Evolutionary conservation across 805 yeast genomes (phyloP).

Genomic region (Helenozyma rhizophorensis): DNA sequence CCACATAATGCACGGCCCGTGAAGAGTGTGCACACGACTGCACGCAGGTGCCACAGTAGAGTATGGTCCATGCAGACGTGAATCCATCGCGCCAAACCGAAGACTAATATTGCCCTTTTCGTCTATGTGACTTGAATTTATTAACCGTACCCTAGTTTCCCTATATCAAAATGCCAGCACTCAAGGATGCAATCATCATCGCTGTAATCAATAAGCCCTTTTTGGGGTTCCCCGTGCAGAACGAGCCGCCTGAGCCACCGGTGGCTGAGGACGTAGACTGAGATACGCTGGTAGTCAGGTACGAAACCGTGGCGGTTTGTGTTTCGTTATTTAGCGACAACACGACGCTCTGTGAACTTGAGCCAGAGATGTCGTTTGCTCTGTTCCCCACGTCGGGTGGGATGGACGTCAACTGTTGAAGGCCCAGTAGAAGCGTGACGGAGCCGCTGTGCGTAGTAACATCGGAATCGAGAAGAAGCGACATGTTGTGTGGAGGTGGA

Average conservation of each 20-base stretch:
- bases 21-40: no score
- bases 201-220: background rate
- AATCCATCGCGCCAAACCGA: no score
- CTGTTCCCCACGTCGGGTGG: constrained; percentile 1
- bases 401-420: constrained; percentile 9
- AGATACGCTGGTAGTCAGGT: background rate
- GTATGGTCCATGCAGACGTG: no score
- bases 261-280: no score
- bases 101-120: no score
- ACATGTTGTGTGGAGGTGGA: constrained; percentile 7
- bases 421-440: constrained; percentile 12
- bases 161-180: background rate
- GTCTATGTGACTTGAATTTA: no score
- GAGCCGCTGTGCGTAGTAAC: constrained; percentile 5
- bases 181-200: background rate
- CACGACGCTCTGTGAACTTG: constrained; percentile 1
- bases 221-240: no score
- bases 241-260: no score
- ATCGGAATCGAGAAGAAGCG: constrained; percentile 14
- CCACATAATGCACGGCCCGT: no score
- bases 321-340: constrained; percentile 3
- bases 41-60: no score
- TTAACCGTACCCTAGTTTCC: no score
- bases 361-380: background rate
- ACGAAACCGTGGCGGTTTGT: constrained; percentile 3